Percentiles rank a stretch among this genome's conserved stretches.
Conservation (phyloP, 2,329 filamentous ascomycete species). For the Metarhizium guizhouense region DNA sequence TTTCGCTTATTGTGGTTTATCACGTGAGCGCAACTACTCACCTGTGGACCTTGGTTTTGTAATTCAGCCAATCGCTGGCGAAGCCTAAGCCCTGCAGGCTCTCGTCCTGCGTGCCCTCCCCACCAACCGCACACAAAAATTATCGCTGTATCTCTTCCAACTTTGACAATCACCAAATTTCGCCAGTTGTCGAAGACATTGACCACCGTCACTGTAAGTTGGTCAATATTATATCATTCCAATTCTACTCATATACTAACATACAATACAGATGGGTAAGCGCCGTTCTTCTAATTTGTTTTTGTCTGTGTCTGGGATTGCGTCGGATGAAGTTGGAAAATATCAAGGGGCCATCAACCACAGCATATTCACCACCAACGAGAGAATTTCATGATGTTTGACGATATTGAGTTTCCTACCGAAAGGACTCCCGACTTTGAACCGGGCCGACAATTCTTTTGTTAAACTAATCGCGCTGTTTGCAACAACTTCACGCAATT, state of each 20-base stretch:
- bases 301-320: not conserved
- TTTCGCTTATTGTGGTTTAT: not conserved
- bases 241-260: conserved; percentile 24
- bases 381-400: not conserved
- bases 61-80: conserved; percentile 23
- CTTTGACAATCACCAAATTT: conserved; percentile 31
- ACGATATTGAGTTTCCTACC: not conserved
- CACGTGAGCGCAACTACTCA: conserved; percentile 4
- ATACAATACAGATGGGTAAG: conserved; percentile 51
- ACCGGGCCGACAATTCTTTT: not conserved
- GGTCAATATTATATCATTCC: not conserved
- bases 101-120: conserved; percentile 26
- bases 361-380: no score
- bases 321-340: not conserved
- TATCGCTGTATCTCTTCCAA: conserved; percentile 27
- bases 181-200: conserved; percentile 34
- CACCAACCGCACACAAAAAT: conserved; percentile 34
- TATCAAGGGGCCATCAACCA: not conserved
- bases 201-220: conserved; percentile 42
- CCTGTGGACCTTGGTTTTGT: not conserved
- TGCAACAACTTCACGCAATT: not conserved
- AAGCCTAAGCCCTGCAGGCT: conserved; percentile 27
- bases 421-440: not conserved
- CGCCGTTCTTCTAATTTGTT: conserved; percentile 16
- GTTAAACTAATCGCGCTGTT: not conserved